Evolutionary conservation across 352 stramenopile genomes (phyloP), one percentile per base, ranked within the genome.

Genomic region (Aphanomyces stellatus): DNA sequence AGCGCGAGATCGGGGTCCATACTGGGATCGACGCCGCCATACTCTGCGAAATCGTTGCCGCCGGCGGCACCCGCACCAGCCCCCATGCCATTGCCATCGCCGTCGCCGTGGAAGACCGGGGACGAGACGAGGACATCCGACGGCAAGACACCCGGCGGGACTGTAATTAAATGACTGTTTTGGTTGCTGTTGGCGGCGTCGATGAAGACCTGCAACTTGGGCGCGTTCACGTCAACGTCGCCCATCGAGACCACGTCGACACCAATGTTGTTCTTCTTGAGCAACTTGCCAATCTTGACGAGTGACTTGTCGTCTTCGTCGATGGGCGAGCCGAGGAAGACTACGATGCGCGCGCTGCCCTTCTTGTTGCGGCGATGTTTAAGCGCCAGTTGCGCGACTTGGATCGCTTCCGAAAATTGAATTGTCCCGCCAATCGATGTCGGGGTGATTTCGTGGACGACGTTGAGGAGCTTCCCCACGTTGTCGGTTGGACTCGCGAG

Each of bases 251-350:
- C 89, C 13, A 99, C 89, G 71, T 99, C 96, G 68, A 99, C 96
- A 13, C 93, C 94, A 55, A 99, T 92, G 76, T 99, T 99, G 81
- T 99, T 99, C 83, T 99, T 99, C 81, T 99, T 99, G 46, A 99
- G 83, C 49, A 98, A 81, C 69, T 98, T 98, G 72, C 93, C 97
- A 56, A 98, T 96, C 78, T 98, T 98, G n/a, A 82, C 85, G 51
- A 97, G 75, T 57, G 79, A 76, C 69, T 95, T 93, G 62, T 96
- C 87, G 70, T 97, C 90, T 53, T 96, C 91, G 13, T 81, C 80
- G 59, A 98, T 90, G 27, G 93, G 93, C 19, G 88, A 97, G 41
- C 95, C 96, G 30, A 99, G 93, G 73, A 99, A 99, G 43, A 99
- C 78, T 11, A 99, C 90, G 53, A 99, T 95, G 13, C 89, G 69